Evolutionary conservation across 2,329 filamentous ascomycete species (phyloP).

Genomic region (Pleurostoma richardsiae): DNA sequence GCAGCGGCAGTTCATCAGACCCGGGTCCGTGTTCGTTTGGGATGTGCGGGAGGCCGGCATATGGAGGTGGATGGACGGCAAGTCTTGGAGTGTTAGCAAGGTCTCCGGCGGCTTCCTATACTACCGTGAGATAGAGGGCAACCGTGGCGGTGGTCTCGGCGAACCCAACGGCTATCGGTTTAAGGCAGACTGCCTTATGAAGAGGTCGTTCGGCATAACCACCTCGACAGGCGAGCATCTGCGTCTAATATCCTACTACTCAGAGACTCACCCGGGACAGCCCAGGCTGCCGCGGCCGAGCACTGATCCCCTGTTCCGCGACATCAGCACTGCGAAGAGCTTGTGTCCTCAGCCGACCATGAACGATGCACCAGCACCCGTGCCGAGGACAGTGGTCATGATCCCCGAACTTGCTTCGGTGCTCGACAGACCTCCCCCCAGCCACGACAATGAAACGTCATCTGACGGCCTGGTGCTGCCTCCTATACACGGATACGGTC

Average conservation of each 20-base stretch:
- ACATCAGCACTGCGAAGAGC: slow-evolving; percentile 83
- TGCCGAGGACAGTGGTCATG: slow-evolving; percentile 72
- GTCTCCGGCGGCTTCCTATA: slow-evolving; percentile 97
- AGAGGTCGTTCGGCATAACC: slow-evolving; percentile 99
- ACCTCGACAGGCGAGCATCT: slow-evolving; percentile 84
- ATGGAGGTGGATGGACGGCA: slow-evolving; percentile 97
- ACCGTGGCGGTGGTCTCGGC: slow-evolving; percentile 75
- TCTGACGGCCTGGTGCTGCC: slow-evolving; percentile 10
- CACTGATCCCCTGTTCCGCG: slow-evolving; percentile 71
- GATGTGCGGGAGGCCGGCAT: slow-evolving; percentile 97
- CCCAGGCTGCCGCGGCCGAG: slow-evolving; percentile 76
- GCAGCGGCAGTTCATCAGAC: slow-evolving; percentile 91
- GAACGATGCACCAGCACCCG: slow-evolving; percentile 75
- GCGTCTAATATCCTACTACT: slow-evolving; percentile 96
- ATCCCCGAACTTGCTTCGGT: slow-evolving; percentile 48
- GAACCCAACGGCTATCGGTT: slow-evolving; percentile 91
- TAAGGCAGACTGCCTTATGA: slow-evolving; percentile 96
- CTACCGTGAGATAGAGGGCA: slow-evolving; percentile 98
- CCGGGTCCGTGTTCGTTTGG: slow-evolving; percentile 99
- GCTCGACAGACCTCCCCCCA: slow-evolving; percentile 47
- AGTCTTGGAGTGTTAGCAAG: slow-evolving; percentile 97
- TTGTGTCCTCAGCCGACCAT: slow-evolving; percentile 97
- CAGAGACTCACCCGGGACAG: slow-evolving; percentile 68
- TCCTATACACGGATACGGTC: slow-evolving; percentile 13
- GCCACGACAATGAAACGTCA: slow-evolving; percentile 32